Conservation (phyloP, 768 basidiomycete species). For the Omphalotus guepiniiformis region DNA sequence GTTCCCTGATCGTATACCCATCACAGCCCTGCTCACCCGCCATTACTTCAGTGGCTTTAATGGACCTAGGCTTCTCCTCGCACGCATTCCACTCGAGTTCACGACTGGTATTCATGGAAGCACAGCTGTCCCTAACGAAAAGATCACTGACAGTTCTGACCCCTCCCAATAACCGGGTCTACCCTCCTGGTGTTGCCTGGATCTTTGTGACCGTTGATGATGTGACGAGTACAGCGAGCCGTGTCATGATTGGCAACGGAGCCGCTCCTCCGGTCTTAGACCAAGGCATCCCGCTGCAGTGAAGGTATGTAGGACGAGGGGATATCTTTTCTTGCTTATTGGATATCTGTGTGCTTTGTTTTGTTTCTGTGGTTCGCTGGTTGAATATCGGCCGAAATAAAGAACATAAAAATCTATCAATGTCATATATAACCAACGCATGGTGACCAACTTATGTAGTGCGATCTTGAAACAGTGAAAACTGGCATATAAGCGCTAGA, state of each 20-base stretch:
- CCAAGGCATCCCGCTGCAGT: neutral
- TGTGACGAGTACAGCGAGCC: slow-evolving; percentile 44
- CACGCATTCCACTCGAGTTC: slow-evolving; percentile 30
- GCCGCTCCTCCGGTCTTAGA: slow-evolving; percentile 12
- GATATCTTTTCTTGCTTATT: too few relatives aligned
- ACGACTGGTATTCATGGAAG: slow-evolving; percentile 25
- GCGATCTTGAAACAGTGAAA: too few relatives aligned
- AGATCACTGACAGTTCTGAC: slow-evolving; percentile 26
- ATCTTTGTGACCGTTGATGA: slow-evolving; percentile 53
- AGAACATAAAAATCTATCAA: too few relatives aligned
- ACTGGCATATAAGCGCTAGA: too few relatives aligned
- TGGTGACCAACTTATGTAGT: too few relatives aligned
- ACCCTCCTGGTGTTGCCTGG: slow-evolving; percentile 28
- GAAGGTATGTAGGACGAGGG: neutral
- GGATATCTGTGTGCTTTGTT: too few relatives aligned
- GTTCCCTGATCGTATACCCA: neutral
- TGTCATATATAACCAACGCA: too few relatives aligned
- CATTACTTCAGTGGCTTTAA: slow-evolving; percentile 20
- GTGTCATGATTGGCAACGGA: slow-evolving; percentile 52
- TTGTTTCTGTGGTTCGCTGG: too few relatives aligned
- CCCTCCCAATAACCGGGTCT: slow-evolving; percentile 27
- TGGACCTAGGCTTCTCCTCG: slow-evolving; percentile 26
- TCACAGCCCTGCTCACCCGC: neutral
- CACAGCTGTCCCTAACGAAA: slow-evolving; percentile 19
- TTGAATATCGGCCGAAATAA: too few relatives aligned